These are phyloP conservation scores for Monosporascus sp. DNA, from an alignment of 2,329 filamentous ascomycete genomes.

Conservation along the genomic window DNA sequence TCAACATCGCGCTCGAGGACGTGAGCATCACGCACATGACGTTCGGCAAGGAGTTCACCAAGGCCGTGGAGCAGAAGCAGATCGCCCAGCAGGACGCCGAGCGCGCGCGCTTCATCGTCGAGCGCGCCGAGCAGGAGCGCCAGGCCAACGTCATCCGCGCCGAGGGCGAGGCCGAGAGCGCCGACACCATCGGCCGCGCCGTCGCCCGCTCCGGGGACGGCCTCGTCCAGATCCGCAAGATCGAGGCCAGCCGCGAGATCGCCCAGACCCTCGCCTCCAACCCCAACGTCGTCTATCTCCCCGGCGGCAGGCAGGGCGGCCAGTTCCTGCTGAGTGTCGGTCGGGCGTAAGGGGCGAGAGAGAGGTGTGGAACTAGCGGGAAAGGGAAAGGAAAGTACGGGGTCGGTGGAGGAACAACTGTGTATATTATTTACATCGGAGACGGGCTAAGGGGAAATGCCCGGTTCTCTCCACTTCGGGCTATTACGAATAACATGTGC, in stretches of 20 bases:
- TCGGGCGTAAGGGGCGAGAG: slow-evolving; percentile 27
- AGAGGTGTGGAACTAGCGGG: neutral
- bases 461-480: neutral
- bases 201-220: slow-evolving; percentile 92
- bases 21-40: slow-evolving; percentile 99
- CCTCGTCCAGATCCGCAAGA: slow-evolving; percentile 90
- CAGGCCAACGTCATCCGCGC: slow-evolving; percentile 98
- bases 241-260: slow-evolving; percentile 95
- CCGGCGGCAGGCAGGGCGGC: slow-evolving; percentile 60
- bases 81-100: slow-evolving; percentile 99
- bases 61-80: slow-evolving; percentile 99
- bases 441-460: neutral
- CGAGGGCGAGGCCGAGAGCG: slow-evolving; percentile 95
- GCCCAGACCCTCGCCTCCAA: slow-evolving; percentile 83
- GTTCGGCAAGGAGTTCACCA: slow-evolving; percentile 97
- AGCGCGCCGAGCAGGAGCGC: slow-evolving; percentile 96
- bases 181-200: slow-evolving; percentile 90
- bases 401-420: neutral
- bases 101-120: slow-evolving; percentile 94
- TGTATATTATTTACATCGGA: neutral
- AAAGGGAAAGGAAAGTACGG: neutral
- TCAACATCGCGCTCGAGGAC: slow-evolving; percentile 98
- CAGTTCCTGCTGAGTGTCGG: slow-evolving; percentile 50
- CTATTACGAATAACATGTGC: neutral
- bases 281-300: slow-evolving; percentile 93